Evolutionary conservation across 306 rosid species (phyloP).

Genomic region (Vigna nakashimae): DNA sequence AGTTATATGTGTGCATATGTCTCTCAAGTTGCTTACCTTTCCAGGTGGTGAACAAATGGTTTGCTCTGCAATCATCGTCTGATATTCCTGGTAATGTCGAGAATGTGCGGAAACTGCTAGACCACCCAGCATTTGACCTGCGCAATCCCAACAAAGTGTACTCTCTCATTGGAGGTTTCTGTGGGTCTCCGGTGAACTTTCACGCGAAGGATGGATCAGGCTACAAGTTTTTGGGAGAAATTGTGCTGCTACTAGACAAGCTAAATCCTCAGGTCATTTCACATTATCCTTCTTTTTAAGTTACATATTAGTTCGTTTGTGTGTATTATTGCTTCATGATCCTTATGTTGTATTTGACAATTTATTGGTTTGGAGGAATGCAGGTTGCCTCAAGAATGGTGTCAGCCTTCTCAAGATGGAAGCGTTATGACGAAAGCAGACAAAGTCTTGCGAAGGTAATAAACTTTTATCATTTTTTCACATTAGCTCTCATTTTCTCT

Average conservation of each 20-base stretch:
- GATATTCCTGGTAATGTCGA: conserved; percentile 83
- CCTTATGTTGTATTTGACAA: background rate
- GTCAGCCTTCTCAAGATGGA: conserved; percentile 96
- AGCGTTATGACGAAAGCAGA: conserved; percentile 81
- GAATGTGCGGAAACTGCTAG: conserved; percentile 76
- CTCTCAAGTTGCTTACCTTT: conserved; percentile 15
- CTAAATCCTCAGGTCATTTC: conserved; percentile 86
- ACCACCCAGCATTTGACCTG: conserved; percentile 89
- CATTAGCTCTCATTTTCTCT: conserved; percentile 17
- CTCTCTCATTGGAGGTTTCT: conserved; percentile 94
- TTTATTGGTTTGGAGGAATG: conserved; percentile 21
- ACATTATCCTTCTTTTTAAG: conserved; percentile 9
- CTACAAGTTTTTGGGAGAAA: conserved; percentile 88
- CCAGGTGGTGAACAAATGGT: conserved; percentile 97
- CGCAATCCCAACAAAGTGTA: conserved; percentile 97
- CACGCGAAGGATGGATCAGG: conserved; percentile 97
- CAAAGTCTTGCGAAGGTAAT: conserved; percentile 87
- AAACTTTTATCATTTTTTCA: background rate
- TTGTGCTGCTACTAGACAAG: conserved; percentile 81
- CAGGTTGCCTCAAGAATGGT: conserved; percentile 99
- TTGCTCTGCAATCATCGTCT: conserved; percentile 95
- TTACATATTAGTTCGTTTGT: conserved; percentile 10
- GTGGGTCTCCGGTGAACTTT: conserved; percentile 88
- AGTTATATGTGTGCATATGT: background rate
- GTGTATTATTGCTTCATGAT: conserved; percentile 17